phyloP scores from a whole-genome alignment of 139 green algal species.

The Pedinophyceae sp. region DNA sequence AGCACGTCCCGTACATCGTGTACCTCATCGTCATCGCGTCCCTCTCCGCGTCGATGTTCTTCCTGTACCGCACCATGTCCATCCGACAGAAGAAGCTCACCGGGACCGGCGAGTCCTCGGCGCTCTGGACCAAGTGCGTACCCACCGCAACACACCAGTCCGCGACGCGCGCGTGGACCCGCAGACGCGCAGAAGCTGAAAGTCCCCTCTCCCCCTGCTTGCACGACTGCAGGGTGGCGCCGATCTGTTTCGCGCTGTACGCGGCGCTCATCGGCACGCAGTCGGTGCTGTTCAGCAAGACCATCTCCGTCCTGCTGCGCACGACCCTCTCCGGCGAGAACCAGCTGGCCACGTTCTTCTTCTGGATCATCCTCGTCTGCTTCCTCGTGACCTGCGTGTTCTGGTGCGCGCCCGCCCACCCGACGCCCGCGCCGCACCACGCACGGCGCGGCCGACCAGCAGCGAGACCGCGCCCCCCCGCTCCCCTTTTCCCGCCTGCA shows the following conservation, averaged over 20 bases:
- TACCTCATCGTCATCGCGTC: constrained; percentile 23
- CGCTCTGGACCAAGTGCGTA: too few relatives aligned
- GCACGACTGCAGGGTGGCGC: too few relatives aligned
- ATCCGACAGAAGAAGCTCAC: constrained; percentile 19
- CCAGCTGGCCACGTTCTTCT: constrained; percentile 60
- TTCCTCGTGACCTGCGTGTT: constrained; percentile 56
- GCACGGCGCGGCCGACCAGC: too few relatives aligned
- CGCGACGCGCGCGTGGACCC: constrained; percentile 18
- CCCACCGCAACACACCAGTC: neutral
- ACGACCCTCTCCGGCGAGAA: constrained; percentile 42
- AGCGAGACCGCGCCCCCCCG: too few relatives aligned
- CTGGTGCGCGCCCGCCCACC: too few relatives aligned
- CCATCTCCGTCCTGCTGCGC: constrained; percentile 59
- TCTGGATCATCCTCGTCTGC: constrained; percentile 40
- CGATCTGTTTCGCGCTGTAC: constrained; percentile 58
- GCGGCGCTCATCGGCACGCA: constrained; percentile 65
- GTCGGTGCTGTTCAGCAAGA: constrained; percentile 69
- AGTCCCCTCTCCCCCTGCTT: too few relatives aligned
- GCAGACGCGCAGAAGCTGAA: too few relatives aligned
- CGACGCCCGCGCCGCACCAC: too few relatives aligned
- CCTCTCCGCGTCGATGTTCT: too few relatives aligned
- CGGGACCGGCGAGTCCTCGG: too few relatives aligned
- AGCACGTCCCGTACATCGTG: constrained; percentile 51
- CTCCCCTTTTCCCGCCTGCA: neutral
- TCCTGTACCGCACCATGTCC: constrained; percentile 36